These are phyloP conservation scores for Capsicum chinense DNA, from an alignment of 257 asterid genomes.

Conservation along the genomic window DNA sequence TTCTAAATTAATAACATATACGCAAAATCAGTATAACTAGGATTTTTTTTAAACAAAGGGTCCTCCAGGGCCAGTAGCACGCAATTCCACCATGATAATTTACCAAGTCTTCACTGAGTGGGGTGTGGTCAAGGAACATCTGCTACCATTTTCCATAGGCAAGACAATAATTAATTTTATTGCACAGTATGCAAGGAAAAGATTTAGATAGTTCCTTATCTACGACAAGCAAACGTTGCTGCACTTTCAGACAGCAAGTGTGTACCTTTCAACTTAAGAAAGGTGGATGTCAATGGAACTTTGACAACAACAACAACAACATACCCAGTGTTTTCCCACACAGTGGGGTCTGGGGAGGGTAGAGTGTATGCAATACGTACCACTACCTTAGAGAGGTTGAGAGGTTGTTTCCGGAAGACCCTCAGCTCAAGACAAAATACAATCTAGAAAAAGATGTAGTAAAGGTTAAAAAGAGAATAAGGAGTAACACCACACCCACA, in stretches of 20 bases:
- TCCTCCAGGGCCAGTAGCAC: neutral
- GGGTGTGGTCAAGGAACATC: neutral
- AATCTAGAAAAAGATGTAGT: too few relatives aligned
- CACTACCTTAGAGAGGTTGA: too few relatives aligned
- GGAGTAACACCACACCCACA: too few relatives aligned
- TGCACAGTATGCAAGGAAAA: conserved; percentile 10
- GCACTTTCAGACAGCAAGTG: conserved; percentile 1
- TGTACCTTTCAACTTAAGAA: neutral
- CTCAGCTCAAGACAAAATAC: too few relatives aligned
- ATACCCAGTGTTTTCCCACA: too few relatives aligned
- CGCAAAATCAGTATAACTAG: neutral
- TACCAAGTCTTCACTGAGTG: neutral
- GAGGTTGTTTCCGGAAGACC: too few relatives aligned
- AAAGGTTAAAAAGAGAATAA: too few relatives aligned
- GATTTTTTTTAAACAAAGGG: conserved; percentile 1
- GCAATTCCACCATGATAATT: neutral
- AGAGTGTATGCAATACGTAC: too few relatives aligned
- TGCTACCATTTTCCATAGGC: neutral
- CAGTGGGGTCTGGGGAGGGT: too few relatives aligned
- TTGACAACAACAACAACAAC: neutral
- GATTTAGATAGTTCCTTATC: conserved; percentile 11
- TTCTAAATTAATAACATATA: neutral
- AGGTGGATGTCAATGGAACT: neutral
- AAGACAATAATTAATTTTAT: conserved; percentile 7
- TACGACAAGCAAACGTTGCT: neutral